Conservation (phyloP, 2,329 filamentous ascomycete species). For the Lomentospora prolificans region DNA sequence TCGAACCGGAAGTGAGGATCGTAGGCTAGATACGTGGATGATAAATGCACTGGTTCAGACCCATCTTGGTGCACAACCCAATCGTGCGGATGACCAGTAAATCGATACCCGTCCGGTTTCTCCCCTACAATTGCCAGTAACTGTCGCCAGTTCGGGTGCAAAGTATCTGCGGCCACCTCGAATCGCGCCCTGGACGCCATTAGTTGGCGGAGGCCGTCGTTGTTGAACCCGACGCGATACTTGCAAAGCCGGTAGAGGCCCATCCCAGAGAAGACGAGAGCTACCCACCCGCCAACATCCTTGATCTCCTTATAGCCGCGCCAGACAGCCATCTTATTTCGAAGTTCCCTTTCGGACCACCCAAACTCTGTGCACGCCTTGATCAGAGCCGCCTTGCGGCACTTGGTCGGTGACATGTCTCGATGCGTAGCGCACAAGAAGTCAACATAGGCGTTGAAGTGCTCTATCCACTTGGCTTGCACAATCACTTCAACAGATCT, state of each 20-base stretch:
- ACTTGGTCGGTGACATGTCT: conserved; percentile 32
- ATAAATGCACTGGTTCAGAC: conserved; percentile 27
- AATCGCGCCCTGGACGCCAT: conserved; percentile 32
- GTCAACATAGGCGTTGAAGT: conserved; percentile 40
- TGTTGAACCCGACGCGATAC: conserved; percentile 40
- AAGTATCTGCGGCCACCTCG: conserved; percentile 42
- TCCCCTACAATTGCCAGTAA: conserved; percentile 36
- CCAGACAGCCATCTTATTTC: conserved; percentile 42
- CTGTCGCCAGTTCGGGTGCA: conserved; percentile 43
- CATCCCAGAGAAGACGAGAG: conserved; percentile 46
- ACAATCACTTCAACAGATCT: conserved; percentile 50
- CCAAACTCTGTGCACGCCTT: conserved; percentile 43
- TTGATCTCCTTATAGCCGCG: conserved; percentile 50
- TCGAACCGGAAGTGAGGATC: conserved; percentile 36
- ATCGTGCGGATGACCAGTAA: conserved; percentile 39
- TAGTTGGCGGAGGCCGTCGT: conserved; percentile 21
- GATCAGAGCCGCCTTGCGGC: conserved; percentile 39
- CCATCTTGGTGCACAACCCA: conserved; percentile 38
- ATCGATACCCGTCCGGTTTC: conserved; percentile 24
- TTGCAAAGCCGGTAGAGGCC: conserved; percentile 52
- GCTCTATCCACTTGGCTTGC: conserved; percentile 46
- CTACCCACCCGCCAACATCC: conserved; percentile 43
- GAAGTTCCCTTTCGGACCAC: conserved; percentile 47
- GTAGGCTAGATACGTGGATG: conserved; percentile 34
- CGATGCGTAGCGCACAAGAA: conserved; percentile 27